These are phyloP conservation scores for Candida schatavii DNA, from an alignment of 805 yeast genomes.

Conservation along the genomic window DNA sequence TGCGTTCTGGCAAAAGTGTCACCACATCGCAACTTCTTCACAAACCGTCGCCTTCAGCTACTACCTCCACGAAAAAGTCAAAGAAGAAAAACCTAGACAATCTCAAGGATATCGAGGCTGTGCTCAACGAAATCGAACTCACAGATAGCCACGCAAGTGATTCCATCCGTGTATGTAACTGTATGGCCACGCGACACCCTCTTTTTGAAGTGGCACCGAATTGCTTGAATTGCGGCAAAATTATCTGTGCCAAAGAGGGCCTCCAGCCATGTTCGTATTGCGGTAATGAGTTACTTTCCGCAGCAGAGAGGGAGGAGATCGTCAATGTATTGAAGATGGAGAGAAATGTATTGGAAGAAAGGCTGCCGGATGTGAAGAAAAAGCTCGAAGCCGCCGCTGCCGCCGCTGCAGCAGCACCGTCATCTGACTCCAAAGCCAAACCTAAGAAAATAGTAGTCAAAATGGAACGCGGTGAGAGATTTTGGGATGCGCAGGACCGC, in stretches of 20 bases:
- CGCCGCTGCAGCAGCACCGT: background rate
- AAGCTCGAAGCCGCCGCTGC: background rate
- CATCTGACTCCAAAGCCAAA: slow-evolving; percentile 7
- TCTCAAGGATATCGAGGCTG: slow-evolving; percentile 64
- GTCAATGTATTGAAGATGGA: slow-evolving; percentile 52
- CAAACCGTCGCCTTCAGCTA: background rate
- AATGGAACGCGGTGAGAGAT: slow-evolving; percentile 56
- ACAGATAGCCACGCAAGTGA: slow-evolving; percentile 10
- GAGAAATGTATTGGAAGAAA: slow-evolving; percentile 30
- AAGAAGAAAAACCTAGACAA: slow-evolving; percentile 51
- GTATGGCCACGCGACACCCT: slow-evolving; percentile 88
- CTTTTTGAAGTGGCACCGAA: slow-evolving; percentile 88
- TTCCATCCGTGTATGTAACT: slow-evolving; percentile 51
- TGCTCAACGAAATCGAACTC: slow-evolving; percentile 51
- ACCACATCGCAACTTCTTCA: slow-evolving; percentile 48
- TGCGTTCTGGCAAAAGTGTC: too few species aligned
- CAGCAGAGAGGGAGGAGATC: slow-evolving; percentile 60
- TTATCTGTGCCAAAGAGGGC: slow-evolving; percentile 88
- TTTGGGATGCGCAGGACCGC: slow-evolving; percentile 66
- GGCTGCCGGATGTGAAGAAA: background rate
- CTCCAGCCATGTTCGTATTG: slow-evolving; percentile 87
- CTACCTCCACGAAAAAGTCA: slow-evolving; percentile 20
- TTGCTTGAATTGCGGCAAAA: slow-evolving; percentile 91
- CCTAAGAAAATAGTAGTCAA: slow-evolving; percentile 53
- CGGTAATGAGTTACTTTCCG: slow-evolving; percentile 60